Conservation (phyloP, 116 monocot species). For the Phalaenopsis hybrid region DNA sequence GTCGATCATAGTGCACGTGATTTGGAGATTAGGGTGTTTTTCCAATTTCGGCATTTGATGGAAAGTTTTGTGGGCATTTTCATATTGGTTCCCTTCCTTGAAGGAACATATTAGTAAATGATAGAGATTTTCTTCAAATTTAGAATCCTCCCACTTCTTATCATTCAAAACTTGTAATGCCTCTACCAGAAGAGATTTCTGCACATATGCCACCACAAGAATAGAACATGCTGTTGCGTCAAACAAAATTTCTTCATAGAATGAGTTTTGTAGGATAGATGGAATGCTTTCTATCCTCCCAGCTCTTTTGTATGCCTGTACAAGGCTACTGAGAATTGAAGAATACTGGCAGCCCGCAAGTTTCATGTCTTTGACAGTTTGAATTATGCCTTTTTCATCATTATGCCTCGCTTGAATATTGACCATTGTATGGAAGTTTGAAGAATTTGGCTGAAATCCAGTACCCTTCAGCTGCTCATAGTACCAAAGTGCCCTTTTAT, state of each 20-base stretch:
- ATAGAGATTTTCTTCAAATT: conserved; percentile 75
- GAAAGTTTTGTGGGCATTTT: conserved; percentile 60
- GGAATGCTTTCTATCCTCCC: conserved; percentile 44
- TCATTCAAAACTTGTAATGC: conserved; percentile 53
- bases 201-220: conserved; percentile 55
- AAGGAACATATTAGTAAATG: conserved; percentile 90
- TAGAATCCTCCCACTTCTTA: conserved; percentile 66
- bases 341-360: conserved; percentile 49
- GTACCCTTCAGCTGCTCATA: conserved; percentile 59
- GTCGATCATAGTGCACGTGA: conserved; percentile 82
- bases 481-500: conserved; percentile 45
- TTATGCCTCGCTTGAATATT: conserved; percentile 75
- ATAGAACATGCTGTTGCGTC: conserved; percentile 79
- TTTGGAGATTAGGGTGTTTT: conserved; percentile 54
- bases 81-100: conserved; percentile 63
- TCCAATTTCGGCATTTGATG: conserved; percentile 47
- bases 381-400: conserved; percentile 41
- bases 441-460: conserved; percentile 71
- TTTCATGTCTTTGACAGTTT: conserved; percentile 70
- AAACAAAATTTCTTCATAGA: conserved; percentile 59
- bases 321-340: conserved; percentile 55
- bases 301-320: conserved; percentile 73
- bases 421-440: conserved; percentile 89
- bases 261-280: conserved; percentile 39
- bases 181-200: conserved; percentile 53